Percentiles rank a stretch among this genome's conserved stretches.
Evolutionary conservation across 352 stramenopile species (phyloP).

Genomic region (Globisporangium canariense): DNA sequence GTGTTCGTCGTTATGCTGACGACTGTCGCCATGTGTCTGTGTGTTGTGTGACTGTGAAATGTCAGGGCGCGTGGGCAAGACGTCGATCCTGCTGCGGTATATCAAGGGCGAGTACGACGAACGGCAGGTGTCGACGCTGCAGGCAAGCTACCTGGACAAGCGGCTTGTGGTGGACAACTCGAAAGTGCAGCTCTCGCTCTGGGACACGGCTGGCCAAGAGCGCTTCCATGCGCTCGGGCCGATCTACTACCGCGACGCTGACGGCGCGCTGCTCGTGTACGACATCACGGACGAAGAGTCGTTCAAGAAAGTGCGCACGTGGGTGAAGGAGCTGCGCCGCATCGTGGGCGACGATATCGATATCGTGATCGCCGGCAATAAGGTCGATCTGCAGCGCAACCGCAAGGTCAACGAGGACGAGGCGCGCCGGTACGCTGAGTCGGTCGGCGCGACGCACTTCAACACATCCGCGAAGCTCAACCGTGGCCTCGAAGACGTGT

Average conservation of each 20-base stretch:
- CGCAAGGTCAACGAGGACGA: slow-evolving; percentile 87
- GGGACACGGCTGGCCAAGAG: slow-evolving; percentile 87
- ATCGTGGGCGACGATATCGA: slow-evolving; percentile 90
- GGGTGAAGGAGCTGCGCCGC: slow-evolving; percentile 89
- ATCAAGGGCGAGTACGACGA: slow-evolving; percentile 93
- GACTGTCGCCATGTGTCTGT: background rate
- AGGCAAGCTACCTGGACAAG: slow-evolving; percentile 94
- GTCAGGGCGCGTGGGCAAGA: slow-evolving; percentile 92
- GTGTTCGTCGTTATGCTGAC: background rate
- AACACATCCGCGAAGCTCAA: slow-evolving; percentile 92
- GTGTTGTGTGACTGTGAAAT: background rate
- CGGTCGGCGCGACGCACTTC: slow-evolving; percentile 86
- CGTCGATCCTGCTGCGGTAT: slow-evolving; percentile 92
- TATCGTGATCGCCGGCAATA: slow-evolving; percentile 92
- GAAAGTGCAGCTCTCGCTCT: slow-evolving; percentile 81
- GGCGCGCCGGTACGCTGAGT: slow-evolving; percentile 80
- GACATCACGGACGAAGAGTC: slow-evolving; percentile 91
- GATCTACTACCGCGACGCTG: slow-evolving; percentile 90
- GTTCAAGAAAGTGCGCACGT: slow-evolving; percentile 91
- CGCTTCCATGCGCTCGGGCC: slow-evolving; percentile 84
- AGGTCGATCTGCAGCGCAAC: slow-evolving; percentile 88
- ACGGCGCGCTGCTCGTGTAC: slow-evolving; percentile 89
- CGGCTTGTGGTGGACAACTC: slow-evolving; percentile 79
- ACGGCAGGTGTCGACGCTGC: slow-evolving; percentile 88
- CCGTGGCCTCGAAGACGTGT: slow-evolving; percentile 88